Conservation (phyloP, 2,329 filamentous ascomycete genomes). For the Xenoacremonium recifei region DNA sequence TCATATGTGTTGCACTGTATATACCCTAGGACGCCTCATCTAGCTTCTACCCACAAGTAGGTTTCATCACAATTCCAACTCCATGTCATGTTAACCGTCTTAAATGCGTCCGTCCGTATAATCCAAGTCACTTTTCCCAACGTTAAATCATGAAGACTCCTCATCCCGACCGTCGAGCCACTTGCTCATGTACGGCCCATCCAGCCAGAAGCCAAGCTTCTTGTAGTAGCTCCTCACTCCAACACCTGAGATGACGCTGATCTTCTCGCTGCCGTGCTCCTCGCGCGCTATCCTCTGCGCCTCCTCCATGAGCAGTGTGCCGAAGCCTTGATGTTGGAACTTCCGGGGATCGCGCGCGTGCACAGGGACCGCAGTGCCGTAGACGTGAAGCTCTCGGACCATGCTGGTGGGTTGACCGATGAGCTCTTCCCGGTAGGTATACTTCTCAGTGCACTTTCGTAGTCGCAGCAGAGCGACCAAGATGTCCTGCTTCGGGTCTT, state of each 20-base stretch:
- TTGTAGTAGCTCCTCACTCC: slow-evolving; percentile 94
- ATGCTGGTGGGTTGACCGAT: slow-evolving; percentile 84
- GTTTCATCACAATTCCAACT: too few relatives aligned
- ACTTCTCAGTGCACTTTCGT: slow-evolving; percentile 85
- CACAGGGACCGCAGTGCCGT: slow-evolving; percentile 94
- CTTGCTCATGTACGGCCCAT: slow-evolving; percentile 82
- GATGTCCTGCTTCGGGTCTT: slow-evolving; percentile 98
- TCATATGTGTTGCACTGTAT: too few relatives aligned
- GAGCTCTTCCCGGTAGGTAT: slow-evolving; percentile 90
- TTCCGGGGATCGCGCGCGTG: slow-evolving; percentile 93
- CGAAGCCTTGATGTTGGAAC: slow-evolving; percentile 98
- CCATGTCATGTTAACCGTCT: too few relatives aligned
- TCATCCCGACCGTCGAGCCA: slow-evolving; percentile 51
- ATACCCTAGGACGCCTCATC: too few relatives aligned
- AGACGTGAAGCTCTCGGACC: slow-evolving; percentile 93
- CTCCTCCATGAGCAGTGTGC: slow-evolving; percentile 95
- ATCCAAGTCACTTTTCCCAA: too few relatives aligned
- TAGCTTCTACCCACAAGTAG: too few relatives aligned
- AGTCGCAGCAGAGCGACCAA: slow-evolving; percentile 86
- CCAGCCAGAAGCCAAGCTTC: slow-evolving; percentile 88
- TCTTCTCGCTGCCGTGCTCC: slow-evolving; percentile 91
- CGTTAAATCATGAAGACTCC: slow-evolving; percentile 5
- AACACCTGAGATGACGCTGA: slow-evolving; percentile 96
- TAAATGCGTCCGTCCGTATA: too few relatives aligned
- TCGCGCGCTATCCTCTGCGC: slow-evolving; percentile 92